Evolutionary conservation across 345 rosid species (phyloP), one percentile per base, ranked within the genome.

Genomic region (Diplotaxis tenuifolia): DNA sequence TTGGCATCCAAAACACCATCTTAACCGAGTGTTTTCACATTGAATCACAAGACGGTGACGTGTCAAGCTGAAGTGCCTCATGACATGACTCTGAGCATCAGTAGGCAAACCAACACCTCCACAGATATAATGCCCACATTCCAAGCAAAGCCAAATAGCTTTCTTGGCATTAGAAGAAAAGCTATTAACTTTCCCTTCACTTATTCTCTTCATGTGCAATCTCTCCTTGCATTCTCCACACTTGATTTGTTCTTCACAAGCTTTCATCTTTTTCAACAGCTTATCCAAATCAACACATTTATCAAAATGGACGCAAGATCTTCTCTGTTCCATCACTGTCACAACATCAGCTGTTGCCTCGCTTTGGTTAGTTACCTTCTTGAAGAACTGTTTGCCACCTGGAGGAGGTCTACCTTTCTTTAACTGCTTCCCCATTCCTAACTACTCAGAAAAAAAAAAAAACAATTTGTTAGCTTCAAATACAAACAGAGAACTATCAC

Each of bases 121-220:
- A 81, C 99, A 95, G 5, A 81, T 79, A 81, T 74, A 88, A 81
- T 86, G 88, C 52, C 96, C 98, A 79, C 99, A 95, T 55, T 83
- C 86, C 85, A 95, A 87, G 73, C 99, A 95, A 77, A 92, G 72
- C 99, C 99, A 95, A 34, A 85, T 79, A 57, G 91, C 93, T 78
- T 83, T 90, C 0, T 73, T 72, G 16, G 85, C 80, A 3, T 27
- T 65, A 10, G 75, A 83, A 65, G 80, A 70, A 36, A 77, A 38
- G 3, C 76, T 23, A 23, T n/a, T 55, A 23, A 55, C 60, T 7
- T 25, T 14, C 60, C 32, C 32, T 55, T 42, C 49, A 5, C 49
- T 42, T 14, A 16, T 38, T 38, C 29, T 54, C 60, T 81, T 86
- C 38, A 75, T 88, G 47, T 68, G 64, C 19, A 54, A 81, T 36